Evolutionary conservation across 192 early-diverging fungal species (phyloP), one percentile per base, ranked within the genome.

Genomic region (Gryganskiella cystojenkinii): DNA sequence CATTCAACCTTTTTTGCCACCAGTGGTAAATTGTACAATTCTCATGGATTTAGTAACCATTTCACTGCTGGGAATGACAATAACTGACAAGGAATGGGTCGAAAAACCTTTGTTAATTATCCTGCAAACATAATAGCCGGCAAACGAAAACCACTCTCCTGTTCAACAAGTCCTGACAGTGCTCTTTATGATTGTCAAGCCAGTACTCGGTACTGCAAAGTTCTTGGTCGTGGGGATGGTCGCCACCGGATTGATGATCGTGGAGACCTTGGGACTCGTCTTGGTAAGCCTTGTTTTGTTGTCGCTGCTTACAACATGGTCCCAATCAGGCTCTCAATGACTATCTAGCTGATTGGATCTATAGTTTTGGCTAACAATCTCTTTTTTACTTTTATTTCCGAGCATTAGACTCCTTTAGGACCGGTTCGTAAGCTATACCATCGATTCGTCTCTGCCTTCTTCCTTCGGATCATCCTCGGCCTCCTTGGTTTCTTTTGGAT

Each of bases 1-100:
- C n/a, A 94, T 95, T 49, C 94, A 96, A 64, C 94, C 94, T 9
- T 96, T 96, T 80, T 73, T 95, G 49, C 90, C 90, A 67, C 91
- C 90, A 4, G 82, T 92, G 65, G 90, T 90, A 90, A 67, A n/a
- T n/a, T 5, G n/a, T 25, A 22, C 33, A 40, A 40, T 40, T 13
- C 5, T 40, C 13, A 9, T 13, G 13, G 37, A 9, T 13, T 40
- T 5, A 5, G 7, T 13, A 9, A 5, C 37, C 37, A 40, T 40
- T 13, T 40, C 13, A 19, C n/a, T 30, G 35, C 11, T 30, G 28
- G 17, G 15, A 25, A n/a, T n/a, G n/a, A n/a, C n/a, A n/a, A n/a
- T n/a, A n/a, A n/a, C n/a, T n/a, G n/a, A n/a, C n/a, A n/a, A n/a
- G n/a, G n/a, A n/a, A n/a, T n/a, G n/a, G n/a, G n/a, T n/a, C n/a